phyloP scores from a whole-genome alignment of 202 grass and related monocot species.

The Zoysia matrella region DNA sequence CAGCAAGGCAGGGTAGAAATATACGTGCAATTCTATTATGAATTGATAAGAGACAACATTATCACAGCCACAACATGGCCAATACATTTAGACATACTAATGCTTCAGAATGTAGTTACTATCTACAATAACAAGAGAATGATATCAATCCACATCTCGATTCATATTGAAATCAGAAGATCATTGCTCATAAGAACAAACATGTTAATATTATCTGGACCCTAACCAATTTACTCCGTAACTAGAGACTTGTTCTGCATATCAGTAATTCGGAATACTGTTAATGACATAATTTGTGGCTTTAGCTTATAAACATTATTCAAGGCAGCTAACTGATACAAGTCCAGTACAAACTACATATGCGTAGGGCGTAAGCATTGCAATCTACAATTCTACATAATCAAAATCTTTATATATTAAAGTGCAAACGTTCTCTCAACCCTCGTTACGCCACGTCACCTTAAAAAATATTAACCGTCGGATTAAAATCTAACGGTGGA shows the following conservation, averaged over 20 bases:
- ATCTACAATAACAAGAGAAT: neutral
- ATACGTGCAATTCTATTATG: neutral
- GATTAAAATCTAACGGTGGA: no score
- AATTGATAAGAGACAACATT: neutral
- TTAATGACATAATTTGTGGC: neutral
- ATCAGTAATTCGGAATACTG: neutral
- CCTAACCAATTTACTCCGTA: neutral
- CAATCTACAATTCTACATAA: neutral
- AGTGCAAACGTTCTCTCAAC: no score
- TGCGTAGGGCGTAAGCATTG: neutral
- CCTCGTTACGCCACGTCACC: no score
- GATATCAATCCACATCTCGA: neutral
- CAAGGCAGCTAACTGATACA: no score
- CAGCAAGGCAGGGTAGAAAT: neutral
- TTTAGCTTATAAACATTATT: neutral
- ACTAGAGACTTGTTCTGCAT: no score
- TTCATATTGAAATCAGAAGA: neutral
- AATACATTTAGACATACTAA: neutral
- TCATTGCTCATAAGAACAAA: no score
- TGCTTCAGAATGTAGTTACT: neutral
- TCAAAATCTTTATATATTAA: no score
- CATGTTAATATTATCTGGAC: neutral
- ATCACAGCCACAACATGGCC: neutral
- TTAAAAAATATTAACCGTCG: no score
- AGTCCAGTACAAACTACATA: neutral